Evolutionary conservation across 352 stramenopile genomes (phyloP), one percentile per base, ranked within the genome.

Genomic region (Vaucheria bursata): DNA sequence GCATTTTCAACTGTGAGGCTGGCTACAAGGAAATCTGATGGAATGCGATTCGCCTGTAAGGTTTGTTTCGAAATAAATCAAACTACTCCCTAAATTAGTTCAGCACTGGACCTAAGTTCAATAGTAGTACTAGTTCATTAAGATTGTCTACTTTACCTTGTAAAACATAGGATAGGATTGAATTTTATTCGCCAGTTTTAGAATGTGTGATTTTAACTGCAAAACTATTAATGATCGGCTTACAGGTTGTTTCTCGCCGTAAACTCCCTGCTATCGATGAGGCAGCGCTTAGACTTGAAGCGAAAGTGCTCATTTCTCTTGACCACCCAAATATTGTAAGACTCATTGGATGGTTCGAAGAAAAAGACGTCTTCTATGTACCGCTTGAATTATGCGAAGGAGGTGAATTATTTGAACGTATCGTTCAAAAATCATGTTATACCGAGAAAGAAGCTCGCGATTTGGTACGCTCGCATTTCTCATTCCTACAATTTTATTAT

Each of bases 351-450:
- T 95, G 96, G 79, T 96, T 94, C 82, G 89, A 94, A 6, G 92
- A 96, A 69, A 85, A 90, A 0, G 91, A 96, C 50, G 91, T 95
- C 78, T 98, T 97, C 85, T 98, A 98, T 85, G 86, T 99, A 66
- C 93, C 98, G 1, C 97, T 96, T 33, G 94, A 99, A 85, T 92
- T 96, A 29, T 81, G 75, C 69, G 70, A 81, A 52, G 75, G 81
- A 29, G 81, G 81, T 29, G 81, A 85, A 38, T 65, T 85, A 25
- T 85, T 85, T 70, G 81, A 85, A 25, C 78, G 76, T 34, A 85
- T 85, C 45, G 81, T 85, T n/a, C 65, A 71, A 31, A 85, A 85
- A 49, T 80, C 75, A 0, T 78, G 49, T 12, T 85, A 85, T 66
- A 85, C 40, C 37, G 81, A 85, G 32, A 85, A 93, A 34, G 92